A percentile compares a stretch with the other conserved stretches of the same genome.
Evolutionary conservation across 495 filamentous ascomycete genomes (phyloP).

Genomic region (Trichoderma asperelloides): DNA sequence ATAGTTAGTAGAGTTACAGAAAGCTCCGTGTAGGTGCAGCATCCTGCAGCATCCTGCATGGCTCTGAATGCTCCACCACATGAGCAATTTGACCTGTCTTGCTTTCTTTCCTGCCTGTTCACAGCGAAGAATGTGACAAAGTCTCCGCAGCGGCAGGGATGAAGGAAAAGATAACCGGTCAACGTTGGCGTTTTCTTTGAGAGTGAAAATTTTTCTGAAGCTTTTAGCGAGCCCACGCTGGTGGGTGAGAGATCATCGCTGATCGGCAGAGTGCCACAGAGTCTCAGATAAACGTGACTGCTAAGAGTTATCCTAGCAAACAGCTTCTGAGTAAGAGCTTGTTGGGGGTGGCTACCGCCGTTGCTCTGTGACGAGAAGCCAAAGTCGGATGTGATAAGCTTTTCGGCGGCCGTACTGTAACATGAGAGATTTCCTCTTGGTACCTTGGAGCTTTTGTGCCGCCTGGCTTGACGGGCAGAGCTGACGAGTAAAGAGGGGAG

Average conservation of each 20-base stretch:
- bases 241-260: neutral
- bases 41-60: neutral
- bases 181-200: neutral
- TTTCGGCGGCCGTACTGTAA: neutral
- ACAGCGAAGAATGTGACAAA: neutral
- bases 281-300: neutral
- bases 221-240: constrained; percentile 1
- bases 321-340: neutral
- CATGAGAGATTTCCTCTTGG: neutral
- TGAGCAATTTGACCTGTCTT: neutral
- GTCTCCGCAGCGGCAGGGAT: neutral
- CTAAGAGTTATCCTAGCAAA: neutral
- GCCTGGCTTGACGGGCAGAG: neutral
- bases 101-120: neutral
- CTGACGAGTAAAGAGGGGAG: neutral
- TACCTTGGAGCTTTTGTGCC: neutral
- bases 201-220: neutral
- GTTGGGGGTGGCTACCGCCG: neutral
- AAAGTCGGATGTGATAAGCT: neutral
- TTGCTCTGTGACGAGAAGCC: neutral
- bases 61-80: neutral
- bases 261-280: neutral
- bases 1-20: neutral
- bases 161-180: neutral
- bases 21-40: neutral